phyloP scores from a whole-genome alignment of 148 eudicot genomes.

The Cornus kousa region DNA sequence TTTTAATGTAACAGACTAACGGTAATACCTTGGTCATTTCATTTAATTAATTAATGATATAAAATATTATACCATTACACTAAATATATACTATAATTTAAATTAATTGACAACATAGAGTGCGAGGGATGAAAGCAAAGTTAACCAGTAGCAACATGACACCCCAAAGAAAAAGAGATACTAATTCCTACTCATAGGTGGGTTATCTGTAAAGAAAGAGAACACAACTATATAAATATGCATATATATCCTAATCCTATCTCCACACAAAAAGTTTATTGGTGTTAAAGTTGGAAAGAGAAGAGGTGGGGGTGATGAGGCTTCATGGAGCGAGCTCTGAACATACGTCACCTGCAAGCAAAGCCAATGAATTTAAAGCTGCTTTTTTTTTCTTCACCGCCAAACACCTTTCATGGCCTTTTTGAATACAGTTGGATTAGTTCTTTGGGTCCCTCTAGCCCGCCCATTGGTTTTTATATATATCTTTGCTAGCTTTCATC shows the following conservation, averaged over 20 bases:
- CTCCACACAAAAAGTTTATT: background rate
- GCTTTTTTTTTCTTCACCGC: background rate
- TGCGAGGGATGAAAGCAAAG: background rate
- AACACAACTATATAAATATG: background rate
- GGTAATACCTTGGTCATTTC: too few relatives aligned
- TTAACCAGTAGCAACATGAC: background rate
- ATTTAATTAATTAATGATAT: too few relatives aligned
- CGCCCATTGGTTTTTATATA: background rate
- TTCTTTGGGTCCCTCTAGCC: background rate
- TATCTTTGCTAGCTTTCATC: too few relatives aligned
- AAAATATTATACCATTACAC: too few relatives aligned
- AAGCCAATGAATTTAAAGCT: background rate
- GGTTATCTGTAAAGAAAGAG: background rate
- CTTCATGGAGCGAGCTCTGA: background rate
- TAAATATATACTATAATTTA: too few relatives aligned
- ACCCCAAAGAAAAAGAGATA: background rate
- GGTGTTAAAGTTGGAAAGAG: background rate
- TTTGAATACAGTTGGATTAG: background rate
- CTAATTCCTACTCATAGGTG: too few relatives aligned
- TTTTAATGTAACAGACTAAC: too few relatives aligned
- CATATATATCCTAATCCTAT: background rate
- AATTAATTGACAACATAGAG: background rate
- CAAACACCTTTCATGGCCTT: background rate
- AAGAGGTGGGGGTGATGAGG: background rate
- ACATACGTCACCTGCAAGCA: background rate